Conservation (phyloP, 441 rosid species). For the Populus trichocarpa region DNA sequence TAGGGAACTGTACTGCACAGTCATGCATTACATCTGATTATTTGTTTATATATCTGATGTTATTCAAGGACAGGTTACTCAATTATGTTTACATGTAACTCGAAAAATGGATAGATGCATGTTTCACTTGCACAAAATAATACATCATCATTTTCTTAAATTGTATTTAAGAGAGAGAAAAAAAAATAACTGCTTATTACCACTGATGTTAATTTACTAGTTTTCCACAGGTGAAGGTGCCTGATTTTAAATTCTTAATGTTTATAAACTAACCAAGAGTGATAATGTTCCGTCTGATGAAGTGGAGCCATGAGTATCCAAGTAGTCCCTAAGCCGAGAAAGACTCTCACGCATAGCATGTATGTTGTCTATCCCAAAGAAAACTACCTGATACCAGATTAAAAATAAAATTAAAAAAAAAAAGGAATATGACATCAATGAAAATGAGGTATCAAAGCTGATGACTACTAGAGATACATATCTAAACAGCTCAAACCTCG, state of each 20-base stretch:
- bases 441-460: constrained; percentile 21
- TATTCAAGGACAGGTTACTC: neutral
- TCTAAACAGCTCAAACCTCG: constrained; percentile 56
- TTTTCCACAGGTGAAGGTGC: neutral
- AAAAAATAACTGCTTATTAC: neutral
- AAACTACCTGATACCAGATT: constrained; percentile 60
- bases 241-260: constrained; percentile 2
- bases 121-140: neutral
- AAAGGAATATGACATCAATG: constrained; percentile 10
- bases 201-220: neutral
- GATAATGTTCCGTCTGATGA: constrained; percentile 99
- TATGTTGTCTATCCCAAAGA: constrained; percentile 98
- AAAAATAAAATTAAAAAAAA: neutral
- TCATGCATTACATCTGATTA: neutral
- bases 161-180: too few relatives aligned
- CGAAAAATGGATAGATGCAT: neutral
- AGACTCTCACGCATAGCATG: constrained; percentile 99
- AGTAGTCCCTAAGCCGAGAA: constrained; percentile 91
- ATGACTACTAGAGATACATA: constrained; percentile 21
- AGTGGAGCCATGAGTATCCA: constrained; percentile 94
- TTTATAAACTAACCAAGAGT: constrained; percentile 67
- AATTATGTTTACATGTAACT: neutral
- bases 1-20: neutral
- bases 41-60: neutral
- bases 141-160: neutral